A percentile compares a stretch with the other conserved stretches of the same genome.
These are phyloP conservation scores for Penicillium psychrofluorescens DNA, from an alignment of 495 filamentous ascomycete genomes.

Conservation along the genomic window DNA sequence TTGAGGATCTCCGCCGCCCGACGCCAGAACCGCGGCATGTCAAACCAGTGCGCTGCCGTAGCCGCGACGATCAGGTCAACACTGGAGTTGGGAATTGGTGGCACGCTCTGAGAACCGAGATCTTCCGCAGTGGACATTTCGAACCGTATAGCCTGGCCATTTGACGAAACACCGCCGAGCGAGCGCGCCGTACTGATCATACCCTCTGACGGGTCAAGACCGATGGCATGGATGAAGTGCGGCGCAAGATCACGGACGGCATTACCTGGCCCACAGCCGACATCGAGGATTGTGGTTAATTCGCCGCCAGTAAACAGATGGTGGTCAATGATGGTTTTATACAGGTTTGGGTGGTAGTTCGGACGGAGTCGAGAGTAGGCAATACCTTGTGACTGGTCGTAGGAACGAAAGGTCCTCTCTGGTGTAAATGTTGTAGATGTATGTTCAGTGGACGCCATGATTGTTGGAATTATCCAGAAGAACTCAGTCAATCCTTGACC, in stretches of 20 bases:
- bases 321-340: conserved; percentile 38
- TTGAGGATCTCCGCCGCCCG: conserved; percentile 42
- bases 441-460: too few species aligned
- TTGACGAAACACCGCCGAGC: conserved; percentile 24
- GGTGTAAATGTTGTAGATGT: too few species aligned
- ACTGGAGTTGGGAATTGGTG: conserved; percentile 15
- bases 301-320: conserved; percentile 43
- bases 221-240: conserved; percentile 40
- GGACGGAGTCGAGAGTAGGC: conserved; percentile 36
- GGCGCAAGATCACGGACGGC: conserved; percentile 29
- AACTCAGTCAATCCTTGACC: too few species aligned
- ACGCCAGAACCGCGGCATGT: conserved; percentile 47
- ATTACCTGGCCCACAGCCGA: conserved; percentile 50
- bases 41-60: conserved; percentile 55
- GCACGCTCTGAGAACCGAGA: conserved; percentile 12
- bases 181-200: conserved; percentile 45
- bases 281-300: conserved; percentile 40
- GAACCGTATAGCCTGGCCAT: conserved; percentile 29
- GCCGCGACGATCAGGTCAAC: conserved; percentile 48
- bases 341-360: conserved; percentile 34
- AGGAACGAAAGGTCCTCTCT: conserved; percentile 39
- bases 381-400: conserved; percentile 32
- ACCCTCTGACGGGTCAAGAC: conserved; percentile 42
- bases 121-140: conserved; percentile 40
- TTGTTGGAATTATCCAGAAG: too few species aligned